A percentile compares a stretch with the other conserved stretches of the same genome.
phyloP scores from a whole-genome alignment of 768 basidiomycete genomes.

The Suillus variegatus region DNA sequence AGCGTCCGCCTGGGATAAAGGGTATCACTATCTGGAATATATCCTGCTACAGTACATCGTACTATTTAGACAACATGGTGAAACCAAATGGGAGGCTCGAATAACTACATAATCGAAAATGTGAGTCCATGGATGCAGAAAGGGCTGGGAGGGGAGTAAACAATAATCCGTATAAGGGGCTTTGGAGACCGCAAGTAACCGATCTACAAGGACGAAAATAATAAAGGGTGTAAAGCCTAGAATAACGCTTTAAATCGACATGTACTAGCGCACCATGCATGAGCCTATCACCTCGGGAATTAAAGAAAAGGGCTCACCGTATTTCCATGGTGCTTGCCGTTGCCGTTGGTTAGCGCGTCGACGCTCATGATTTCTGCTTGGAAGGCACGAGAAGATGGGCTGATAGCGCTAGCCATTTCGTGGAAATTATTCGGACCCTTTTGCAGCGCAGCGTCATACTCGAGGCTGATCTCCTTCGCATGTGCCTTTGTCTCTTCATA shows the following conservation, averaged over 20 bases:
- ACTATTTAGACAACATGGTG: constrained; percentile 9
- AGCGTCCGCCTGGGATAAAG: constrained; percentile 65
- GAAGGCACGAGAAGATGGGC: constrained; percentile 15
- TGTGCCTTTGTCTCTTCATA: constrained; percentile 86
- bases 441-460: constrained; percentile 43
- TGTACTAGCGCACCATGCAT: constrained; percentile 19
- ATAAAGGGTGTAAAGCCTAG: constrained; percentile 30
- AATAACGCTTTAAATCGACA: constrained; percentile 20
- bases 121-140: constrained; percentile 9
- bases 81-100: neutral
- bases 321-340: constrained; percentile 24
- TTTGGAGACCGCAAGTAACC: neutral
- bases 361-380: constrained; percentile 17
- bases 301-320: constrained; percentile 13
- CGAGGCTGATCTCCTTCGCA: constrained; percentile 60
- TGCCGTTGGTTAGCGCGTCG: constrained; percentile 18
- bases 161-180: neutral
- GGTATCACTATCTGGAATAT: constrained; percentile 5
- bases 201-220: neutral
- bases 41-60: constrained; percentile 3
- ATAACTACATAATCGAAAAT: constrained; percentile 7
- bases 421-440: constrained; percentile 41
- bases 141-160: neutral
- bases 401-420: constrained; percentile 41
- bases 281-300: neutral